Evolutionary conservation across 345 rosid genomes (phyloP), one percentile per base, ranked within the genome.

Genomic region (Arabis alpina): DNA sequence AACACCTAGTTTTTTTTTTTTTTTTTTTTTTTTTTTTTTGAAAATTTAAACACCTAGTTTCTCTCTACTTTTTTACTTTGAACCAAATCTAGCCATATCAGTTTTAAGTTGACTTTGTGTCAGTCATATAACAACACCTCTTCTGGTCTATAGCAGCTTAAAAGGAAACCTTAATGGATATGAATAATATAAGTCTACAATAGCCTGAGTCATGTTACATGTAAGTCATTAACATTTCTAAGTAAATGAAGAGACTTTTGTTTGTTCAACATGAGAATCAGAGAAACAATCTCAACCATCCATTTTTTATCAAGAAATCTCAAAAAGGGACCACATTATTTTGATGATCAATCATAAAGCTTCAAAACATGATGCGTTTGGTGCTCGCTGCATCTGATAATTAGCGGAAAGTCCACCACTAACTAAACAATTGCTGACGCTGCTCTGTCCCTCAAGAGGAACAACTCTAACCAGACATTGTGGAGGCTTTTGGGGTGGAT

Each of bases 301-400:
- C 41, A 55, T 40, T 48, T 39, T 5, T 14, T 37, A 68, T 75
- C 64, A 62, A 45, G 28, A 61, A 63, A 67, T 66, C 62, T 39
- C 16, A 53, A 39, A 52, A 45, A n/a, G 64, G 79, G 78, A 53
- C 79, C 64, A 39, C 74, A 39, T 7, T 2, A 23, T 24, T 27
- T 40, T 32, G n/a, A 49, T 48, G 64, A 68, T 75, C 73, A 74
- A 68, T 75, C 70, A 61, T 47, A 64, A 68, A 48, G 40, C 74
- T 69, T 69, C 41, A 69, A 50, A 68, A 49, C 42, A 48, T 16
- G 74, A 69, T 75, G 79, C 75, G 71, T 75, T 75, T 75, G 79
- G 79, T 69, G 75, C 79, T 68, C 79, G 79, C 74, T 70, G 79
- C 79, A 75, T 75, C 79, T 68, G 75, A 69, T 11, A 62, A 51